phyloP scores from a whole-genome alignment of 176 grass and related monocot genomes.

The Carex scoparia region DNA sequence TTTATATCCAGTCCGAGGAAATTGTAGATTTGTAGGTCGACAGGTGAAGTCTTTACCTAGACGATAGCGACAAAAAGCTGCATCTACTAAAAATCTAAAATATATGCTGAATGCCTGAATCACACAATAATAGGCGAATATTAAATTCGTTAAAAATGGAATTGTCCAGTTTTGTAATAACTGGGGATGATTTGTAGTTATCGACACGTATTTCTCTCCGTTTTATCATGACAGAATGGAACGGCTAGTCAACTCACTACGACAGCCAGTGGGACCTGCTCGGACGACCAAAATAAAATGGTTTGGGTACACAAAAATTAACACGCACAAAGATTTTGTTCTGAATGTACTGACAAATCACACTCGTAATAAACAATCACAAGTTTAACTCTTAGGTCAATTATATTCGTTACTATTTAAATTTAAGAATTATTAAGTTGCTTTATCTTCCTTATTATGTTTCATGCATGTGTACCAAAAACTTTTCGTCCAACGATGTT shows the following conservation, averaged over 20 bases:
- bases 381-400: too few relatives aligned
- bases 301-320: neutral
- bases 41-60: neutral
- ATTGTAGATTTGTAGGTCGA: neutral
- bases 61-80: neutral
- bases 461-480: too few relatives aligned
- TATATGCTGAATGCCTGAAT: neutral
- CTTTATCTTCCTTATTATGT: too few relatives aligned
- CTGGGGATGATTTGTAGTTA: neutral
- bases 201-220: neutral
- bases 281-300: neutral
- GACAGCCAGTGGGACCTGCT: neutral
- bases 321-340: neutral
- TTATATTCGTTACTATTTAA: too few relatives aligned
- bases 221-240: neutral
- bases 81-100: neutral
- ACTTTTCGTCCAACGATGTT: too few relatives aligned
- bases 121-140: neutral
- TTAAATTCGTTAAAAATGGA: neutral
- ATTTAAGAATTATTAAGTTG: too few relatives aligned
- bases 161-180: neutral
- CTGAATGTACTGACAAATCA: neutral
- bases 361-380: too few relatives aligned
- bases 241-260: neutral
- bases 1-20: neutral